phyloP scores from a whole-genome alignment of 1,284 basidiomycete species.

The Austroboletus olivaceoglutinosus region DNA sequence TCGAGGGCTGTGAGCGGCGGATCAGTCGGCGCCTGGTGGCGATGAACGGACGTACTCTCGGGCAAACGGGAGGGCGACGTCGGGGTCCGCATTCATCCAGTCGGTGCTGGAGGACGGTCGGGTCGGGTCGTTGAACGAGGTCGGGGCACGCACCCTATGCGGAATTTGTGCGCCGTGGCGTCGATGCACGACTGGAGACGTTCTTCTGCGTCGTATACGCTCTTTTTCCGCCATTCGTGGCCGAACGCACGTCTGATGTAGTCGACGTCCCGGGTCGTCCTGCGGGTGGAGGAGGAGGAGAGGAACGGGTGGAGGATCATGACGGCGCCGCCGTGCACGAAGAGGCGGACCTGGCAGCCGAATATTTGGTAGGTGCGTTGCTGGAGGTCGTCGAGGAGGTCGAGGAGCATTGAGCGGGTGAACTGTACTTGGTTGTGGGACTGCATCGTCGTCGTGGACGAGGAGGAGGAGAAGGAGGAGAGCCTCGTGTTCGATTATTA shows the following conservation, averaged over 20 bases:
- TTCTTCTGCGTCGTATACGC: conserved; percentile 48
- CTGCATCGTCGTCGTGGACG: conserved; percentile 15
- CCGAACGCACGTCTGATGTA: conserved; percentile 60
- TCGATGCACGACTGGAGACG: conserved; percentile 55
- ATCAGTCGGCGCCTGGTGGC: neutral
- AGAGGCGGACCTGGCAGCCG: conserved; percentile 49
- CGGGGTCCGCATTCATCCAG: conserved; percentile 73
- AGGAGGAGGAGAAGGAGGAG: neutral
- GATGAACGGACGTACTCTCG: conserved; percentile 50
- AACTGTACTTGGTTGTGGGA: conserved; percentile 40
- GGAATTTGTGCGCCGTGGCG: conserved; percentile 48
- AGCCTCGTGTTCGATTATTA: conserved; percentile 14
- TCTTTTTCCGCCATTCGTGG: conserved; percentile 48
- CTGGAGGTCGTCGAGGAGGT: conserved; percentile 51
- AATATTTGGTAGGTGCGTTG: conserved; percentile 43
- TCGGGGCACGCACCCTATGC: conserved; percentile 40
- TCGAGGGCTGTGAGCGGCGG: conserved; percentile 32
- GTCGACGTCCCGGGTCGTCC: conserved; percentile 61
- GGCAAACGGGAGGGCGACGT: conserved; percentile 62
- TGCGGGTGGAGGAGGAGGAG: conserved; percentile 41
- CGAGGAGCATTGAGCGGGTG: conserved; percentile 35
- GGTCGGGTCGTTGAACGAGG: neutral
- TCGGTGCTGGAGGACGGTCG: conserved; percentile 38
- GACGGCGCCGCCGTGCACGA: conserved; percentile 66
- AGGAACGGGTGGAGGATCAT: conserved; percentile 60